A percentile compares a stretch with the other conserved stretches of the same genome.
phyloP scores from a whole-genome alignment of 345 rosid species.

The Populus deltoides region DNA sequence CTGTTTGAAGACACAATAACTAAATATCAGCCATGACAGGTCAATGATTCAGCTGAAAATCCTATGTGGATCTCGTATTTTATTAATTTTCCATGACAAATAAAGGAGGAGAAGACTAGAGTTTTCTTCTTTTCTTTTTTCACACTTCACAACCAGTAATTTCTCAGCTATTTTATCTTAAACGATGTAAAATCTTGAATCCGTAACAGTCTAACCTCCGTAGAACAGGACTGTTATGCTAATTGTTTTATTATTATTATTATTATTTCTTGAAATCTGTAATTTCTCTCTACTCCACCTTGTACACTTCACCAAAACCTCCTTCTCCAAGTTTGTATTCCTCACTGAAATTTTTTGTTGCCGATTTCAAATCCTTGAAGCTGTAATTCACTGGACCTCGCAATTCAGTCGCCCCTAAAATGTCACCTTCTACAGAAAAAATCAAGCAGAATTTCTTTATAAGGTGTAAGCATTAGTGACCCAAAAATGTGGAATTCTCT shows the following conservation, averaged over 20 bases:
- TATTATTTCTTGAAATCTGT: background rate
- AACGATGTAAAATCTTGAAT: no score
- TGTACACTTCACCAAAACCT: conserved; percentile 51
- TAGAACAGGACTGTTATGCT: no score
- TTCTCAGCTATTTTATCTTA: no score
- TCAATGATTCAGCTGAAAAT: no score
- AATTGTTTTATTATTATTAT: background rate
- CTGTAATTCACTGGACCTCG: conserved; percentile 43
- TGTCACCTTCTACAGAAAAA: conserved; percentile 22
- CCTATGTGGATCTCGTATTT: no score
- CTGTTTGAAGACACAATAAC: conserved; percentile 13
- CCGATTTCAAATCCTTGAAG: conserved; percentile 39
- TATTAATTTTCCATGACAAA: no score
- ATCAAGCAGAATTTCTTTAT: background rate
- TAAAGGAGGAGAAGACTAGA: no score
- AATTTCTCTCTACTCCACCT: conserved; percentile 21
- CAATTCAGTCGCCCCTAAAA: conserved; percentile 43
- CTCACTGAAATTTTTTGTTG: conserved; percentile 35
- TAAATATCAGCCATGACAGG: background rate
- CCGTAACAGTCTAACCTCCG: no score
- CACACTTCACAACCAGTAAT: no score
- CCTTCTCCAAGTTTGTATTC: conserved; percentile 51
- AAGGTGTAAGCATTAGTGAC: no score
- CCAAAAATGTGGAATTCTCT: no score
- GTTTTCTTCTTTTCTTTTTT: no score